Conservation (phyloP, 331 rosid genomes). For the Quercus lobata region DNA sequence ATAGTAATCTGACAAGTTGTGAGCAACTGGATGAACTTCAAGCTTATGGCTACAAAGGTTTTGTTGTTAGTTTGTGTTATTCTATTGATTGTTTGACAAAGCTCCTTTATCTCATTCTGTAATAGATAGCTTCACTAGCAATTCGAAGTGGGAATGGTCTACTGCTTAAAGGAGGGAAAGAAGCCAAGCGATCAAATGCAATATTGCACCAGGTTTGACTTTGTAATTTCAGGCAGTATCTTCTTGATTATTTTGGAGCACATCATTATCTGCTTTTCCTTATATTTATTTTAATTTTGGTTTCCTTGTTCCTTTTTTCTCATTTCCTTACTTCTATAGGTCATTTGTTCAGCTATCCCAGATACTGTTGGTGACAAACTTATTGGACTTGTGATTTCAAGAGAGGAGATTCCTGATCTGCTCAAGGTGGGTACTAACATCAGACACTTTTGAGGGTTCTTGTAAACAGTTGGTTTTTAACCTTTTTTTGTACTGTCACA, state of each 20-base stretch:
- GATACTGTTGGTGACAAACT: slow-evolving; percentile 59
- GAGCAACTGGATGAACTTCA: neutral
- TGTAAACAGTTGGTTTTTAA: slow-evolving; percentile 7
- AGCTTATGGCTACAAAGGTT: neutral
- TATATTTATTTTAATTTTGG: neutral
- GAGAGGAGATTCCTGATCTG: slow-evolving; percentile 82
- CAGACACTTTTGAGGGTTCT: slow-evolving; percentile 4
- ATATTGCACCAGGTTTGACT: slow-evolving; percentile 72
- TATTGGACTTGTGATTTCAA: slow-evolving; percentile 77
- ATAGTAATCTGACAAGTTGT: neutral
- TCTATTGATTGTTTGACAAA: neutral
- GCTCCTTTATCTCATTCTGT: slow-evolving; percentile 13
- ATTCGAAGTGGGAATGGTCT: slow-evolving; percentile 91
- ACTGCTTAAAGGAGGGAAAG: slow-evolving; percentile 88
- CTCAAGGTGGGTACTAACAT: slow-evolving; percentile 55
- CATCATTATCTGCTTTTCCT: neutral
- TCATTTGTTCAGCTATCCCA: slow-evolving; percentile 68
- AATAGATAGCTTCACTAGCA: slow-evolving; percentile 78
- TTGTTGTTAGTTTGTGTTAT: neutral
- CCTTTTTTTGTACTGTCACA: slow-evolving; percentile 30
- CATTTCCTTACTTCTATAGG: slow-evolving; percentile 32
- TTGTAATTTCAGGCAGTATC: neutral
- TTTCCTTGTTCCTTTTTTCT: neutral
- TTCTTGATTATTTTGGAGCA: slow-evolving; percentile 2
- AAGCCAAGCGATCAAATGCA: slow-evolving; percentile 69